These are phyloP conservation scores for Neostapfia colusana DNA, from an alignment of 176 grass and related monocot species.

Conservation along the genomic window DNA sequence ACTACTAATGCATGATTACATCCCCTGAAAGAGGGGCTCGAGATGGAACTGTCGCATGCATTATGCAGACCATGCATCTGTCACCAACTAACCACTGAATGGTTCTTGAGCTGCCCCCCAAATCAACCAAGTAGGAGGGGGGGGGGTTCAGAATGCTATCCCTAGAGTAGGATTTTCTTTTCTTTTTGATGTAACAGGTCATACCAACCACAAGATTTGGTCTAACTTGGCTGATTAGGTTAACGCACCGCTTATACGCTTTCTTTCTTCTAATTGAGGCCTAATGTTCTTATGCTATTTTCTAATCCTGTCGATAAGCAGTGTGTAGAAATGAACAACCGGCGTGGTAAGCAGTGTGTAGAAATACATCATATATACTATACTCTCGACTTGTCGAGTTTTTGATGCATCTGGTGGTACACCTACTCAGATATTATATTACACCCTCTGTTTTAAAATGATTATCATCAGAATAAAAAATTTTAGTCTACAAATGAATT, in stretches of 20 bases:
- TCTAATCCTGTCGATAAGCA: background rate
- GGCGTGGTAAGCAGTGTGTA: slow-evolving; percentile 10
- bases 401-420: background rate
- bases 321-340: too few species aligned
- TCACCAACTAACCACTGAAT: slow-evolving; percentile 18
- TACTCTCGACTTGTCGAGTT: too few species aligned
- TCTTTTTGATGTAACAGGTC: background rate
- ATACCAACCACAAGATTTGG: slow-evolving; percentile 26
- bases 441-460: too few species aligned
- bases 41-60: slow-evolving; percentile 33
- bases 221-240: background rate
- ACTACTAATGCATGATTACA: background rate
- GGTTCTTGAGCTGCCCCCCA: background rate
- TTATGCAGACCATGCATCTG: slow-evolving; percentile 13
- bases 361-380: background rate
- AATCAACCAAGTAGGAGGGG: slow-evolving; percentile 17
- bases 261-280: background rate
- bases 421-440: slow-evolving; percentile 4
- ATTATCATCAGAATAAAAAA: too few species aligned
- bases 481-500: too few species aligned
- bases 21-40: slow-evolving; percentile 29
- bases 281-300: background rate
- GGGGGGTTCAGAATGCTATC: background rate
- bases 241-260: background rate
- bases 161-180: background rate